A percentile compares a stretch with the other conserved stretches of the same genome.
These are phyloP conservation scores for Cornus kousa DNA, from an alignment of 148 eudicot genomes.

Conservation along the genomic window DNA sequence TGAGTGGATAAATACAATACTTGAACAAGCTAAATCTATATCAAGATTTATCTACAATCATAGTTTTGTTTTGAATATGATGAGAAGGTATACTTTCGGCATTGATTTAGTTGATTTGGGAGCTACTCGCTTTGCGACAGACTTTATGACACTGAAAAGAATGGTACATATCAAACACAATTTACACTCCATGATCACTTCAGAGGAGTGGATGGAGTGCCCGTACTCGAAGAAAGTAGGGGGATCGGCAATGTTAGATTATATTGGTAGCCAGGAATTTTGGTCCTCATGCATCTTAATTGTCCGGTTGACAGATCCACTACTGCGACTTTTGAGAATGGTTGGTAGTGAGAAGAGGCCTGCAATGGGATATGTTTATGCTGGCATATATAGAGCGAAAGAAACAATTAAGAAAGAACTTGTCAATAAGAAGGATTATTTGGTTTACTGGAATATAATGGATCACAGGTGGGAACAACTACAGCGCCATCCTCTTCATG, in stretches of 20 bases:
- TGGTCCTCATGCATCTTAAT: constrained; percentile 74
- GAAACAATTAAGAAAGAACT: constrained; percentile 75
- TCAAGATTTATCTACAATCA: constrained; percentile 83
- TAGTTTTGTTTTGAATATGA: constrained; percentile 67
- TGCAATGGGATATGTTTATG: constrained; percentile 86
- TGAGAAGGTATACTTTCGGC: constrained; percentile 80
- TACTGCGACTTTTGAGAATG: constrained; percentile 61
- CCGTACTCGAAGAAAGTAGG: constrained; percentile 70
- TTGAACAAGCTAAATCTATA: constrained; percentile 71
- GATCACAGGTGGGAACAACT: constrained; percentile 77
- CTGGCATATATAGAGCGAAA: constrained; percentile 80
- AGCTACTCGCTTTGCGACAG: constrained; percentile 44
- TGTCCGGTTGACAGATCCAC: constrained; percentile 60
- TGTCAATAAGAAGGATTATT: constrained; percentile 53
- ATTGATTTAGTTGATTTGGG: constrained; percentile 77
- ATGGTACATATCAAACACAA: constrained; percentile 70
- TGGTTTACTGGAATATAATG: constrained; percentile 78
- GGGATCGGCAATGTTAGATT: constrained; percentile 67
- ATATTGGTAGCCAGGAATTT: constrained; percentile 63
- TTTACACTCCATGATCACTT: constrained; percentile 82
- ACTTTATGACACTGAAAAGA: constrained; percentile 66
- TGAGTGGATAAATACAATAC: constrained; percentile 52
- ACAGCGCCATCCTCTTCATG: constrained; percentile 72
- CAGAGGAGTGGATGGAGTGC: constrained; percentile 96
- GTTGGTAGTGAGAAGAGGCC: constrained; percentile 65